phyloP scores from a whole-genome alignment of 2,329 filamentous ascomycete species.

The Byssochlamys sp. region DNA sequence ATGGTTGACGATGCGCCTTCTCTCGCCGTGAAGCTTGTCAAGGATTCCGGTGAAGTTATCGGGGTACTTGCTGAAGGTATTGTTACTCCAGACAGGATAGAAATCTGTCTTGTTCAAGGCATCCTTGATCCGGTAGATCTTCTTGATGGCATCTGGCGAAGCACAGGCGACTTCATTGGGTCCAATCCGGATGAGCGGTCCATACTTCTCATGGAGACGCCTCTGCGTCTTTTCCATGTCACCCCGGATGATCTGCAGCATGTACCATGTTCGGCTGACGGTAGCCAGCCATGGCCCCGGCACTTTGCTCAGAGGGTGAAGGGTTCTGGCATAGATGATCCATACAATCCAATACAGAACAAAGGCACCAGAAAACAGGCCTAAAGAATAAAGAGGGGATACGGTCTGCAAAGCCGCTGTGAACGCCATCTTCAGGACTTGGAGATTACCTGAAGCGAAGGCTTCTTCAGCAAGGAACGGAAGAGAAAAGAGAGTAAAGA shows the following conservation, averaged over 20 bases:
- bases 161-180: conserved; percentile 16
- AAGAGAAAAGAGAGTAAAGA: background rate
- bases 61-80: conserved; percentile 12
- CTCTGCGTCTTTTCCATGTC: conserved; percentile 15
- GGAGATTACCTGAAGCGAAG: background rate
- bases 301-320: conserved; percentile 12
- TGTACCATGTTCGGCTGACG: conserved; percentile 16
- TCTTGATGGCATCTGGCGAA: conserved; percentile 15
- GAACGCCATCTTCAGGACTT: background rate
- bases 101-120: conserved; percentile 18
- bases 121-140: conserved; percentile 13
- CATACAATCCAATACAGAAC: conserved; percentile 10
- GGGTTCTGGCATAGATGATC: conserved; percentile 15
- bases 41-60: conserved; percentile 16
- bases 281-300: conserved; percentile 17
- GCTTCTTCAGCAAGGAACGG: background rate
- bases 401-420: background rate
- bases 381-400: background rate
- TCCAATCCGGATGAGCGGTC: conserved; percentile 13
- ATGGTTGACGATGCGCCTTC: conserved; percentile 15
- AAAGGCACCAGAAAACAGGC: background rate
- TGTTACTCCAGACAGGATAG: conserved; percentile 14
- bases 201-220: conserved; percentile 10
- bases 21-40: conserved; percentile 16
- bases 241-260: conserved; percentile 12